Base-by-base conservation (phyloP, 2,329 filamentous ascomycete species). In the Cephalotrichum gorgonifer region DNA sequence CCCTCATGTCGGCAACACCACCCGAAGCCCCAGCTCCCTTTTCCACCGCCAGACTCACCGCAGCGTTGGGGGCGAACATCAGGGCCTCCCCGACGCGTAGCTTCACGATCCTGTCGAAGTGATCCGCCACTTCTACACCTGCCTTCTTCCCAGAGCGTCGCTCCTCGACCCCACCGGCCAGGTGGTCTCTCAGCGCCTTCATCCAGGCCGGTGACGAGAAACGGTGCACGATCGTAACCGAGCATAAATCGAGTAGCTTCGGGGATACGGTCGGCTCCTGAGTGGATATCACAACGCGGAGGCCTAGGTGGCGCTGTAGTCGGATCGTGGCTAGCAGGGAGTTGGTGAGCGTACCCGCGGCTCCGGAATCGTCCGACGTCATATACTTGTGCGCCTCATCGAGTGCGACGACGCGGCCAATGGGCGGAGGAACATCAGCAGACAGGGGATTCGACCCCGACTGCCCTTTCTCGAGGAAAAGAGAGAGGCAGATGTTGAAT, bases 301-400 rank as follows among this genome's bases (percentile, higher is more conserved):
- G 72, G 1, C 74, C 85, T 1, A 81, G 64, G 58, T 91, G 86
- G 0, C 85, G 79, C 61, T 91, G 85, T 17, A 83, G 70, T 0
- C 86, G 76, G 54, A 91, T 83, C 0, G 77, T 75, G 0, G 71
- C 68, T 0, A 87, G 67, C 0, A 90, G 67, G 0, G 71, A 70
- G 6, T 83, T 71, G 0, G 83, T 88, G 26, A 90, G 70, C 0
- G 66, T 67, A 2, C 66, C 60, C 1, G 77, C 75, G 38, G 82
- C 79, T 0, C 70, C 61, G 0, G 74, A 74, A 17, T 33, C 41
- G 4, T 43, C 41, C 1, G 70, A 67, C 12, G 72, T 76, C 74
- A 88, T 80, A 59, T 82, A 88, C 65, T 89, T 89, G 59, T 93
- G 86, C 0, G 86, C 86, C 59, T 91, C 85, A 53, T 91, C 86